phyloP scores from a whole-genome alignment of 495 filamentous ascomycete genomes.

The Cryomyces minteri region DNA sequence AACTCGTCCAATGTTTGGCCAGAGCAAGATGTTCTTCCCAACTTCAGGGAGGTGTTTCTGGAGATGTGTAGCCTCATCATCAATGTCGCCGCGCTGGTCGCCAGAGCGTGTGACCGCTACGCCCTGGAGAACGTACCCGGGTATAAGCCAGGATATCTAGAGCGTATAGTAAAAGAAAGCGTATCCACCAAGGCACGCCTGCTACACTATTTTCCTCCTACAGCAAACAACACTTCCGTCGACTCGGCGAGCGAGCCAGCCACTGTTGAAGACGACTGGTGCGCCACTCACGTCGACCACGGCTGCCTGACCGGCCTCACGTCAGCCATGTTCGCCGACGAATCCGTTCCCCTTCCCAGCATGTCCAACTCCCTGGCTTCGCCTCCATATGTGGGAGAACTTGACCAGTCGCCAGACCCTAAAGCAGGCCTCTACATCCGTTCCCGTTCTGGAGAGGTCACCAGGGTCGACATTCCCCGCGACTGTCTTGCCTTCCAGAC shows the following conservation, averaged over 20 bases:
- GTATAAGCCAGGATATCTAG: constrained; percentile 63
- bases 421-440: constrained; percentile 81
- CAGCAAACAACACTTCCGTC: not conserved
- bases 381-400: constrained; percentile 24
- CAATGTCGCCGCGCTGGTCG: constrained; percentile 74
- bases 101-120: constrained; percentile 71
- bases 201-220: constrained; percentile 76
- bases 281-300: constrained; percentile 84
- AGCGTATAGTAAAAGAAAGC: constrained; percentile 68
- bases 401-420: constrained; percentile 57
- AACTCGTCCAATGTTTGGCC: constrained; percentile 79
- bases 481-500: constrained; percentile 95
- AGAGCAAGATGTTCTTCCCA: constrained; percentile 38
- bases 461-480: constrained; percentile 75
- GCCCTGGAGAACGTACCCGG: constrained; percentile 55
- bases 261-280: constrained; percentile 72
- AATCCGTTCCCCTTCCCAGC: constrained; percentile 25
- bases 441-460: constrained; percentile 54
- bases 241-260: constrained; percentile 2
- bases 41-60: constrained; percentile 53
- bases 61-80: constrained; percentile 71
- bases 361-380: constrained; percentile 27
- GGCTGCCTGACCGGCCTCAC: constrained; percentile 90
- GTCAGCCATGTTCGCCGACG: constrained; percentile 89
- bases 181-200: constrained; percentile 86